Conservation (phyloP, 73 alveolate genomes). For the Paramecium bursaria region DNA sequence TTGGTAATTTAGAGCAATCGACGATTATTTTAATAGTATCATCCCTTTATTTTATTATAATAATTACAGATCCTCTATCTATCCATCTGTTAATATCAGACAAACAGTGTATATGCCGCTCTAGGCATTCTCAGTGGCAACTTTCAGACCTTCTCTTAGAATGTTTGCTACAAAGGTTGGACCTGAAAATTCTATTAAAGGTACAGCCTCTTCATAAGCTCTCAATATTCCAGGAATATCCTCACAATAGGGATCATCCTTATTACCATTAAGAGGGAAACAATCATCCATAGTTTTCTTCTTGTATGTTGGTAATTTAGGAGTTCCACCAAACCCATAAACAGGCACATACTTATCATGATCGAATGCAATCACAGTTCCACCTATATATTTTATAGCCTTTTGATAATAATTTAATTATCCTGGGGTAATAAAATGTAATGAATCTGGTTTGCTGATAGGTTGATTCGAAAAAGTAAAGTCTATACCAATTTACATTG, state of each 20-base stretch:
- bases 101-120: constrained; percentile 44
- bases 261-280: constrained; percentile 52
- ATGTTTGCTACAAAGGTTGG: constrained; percentile 56
- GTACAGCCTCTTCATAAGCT: constrained; percentile 5
- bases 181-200: constrained; percentile 31
- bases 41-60: neutral
- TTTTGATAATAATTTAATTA: constrained; percentile 42
- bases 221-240: constrained; percentile 32
- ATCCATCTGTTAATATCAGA: constrained; percentile 67
- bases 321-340: constrained; percentile 58
- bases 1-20: constrained; percentile 67
- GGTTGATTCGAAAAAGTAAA: constrained; percentile 59
- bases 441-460: constrained; percentile 17
- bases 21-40: constrained; percentile 54
- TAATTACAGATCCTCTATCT: constrained; percentile 60
- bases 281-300: constrained; percentile 60
- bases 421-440: constrained; percentile 12
- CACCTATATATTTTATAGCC: constrained; percentile 42
- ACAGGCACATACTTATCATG: constrained; percentile 57
- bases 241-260: constrained; percentile 19
- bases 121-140: constrained; percentile 29
- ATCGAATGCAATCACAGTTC: constrained; percentile 49
- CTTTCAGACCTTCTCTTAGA: neutral
- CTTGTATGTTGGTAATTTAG: constrained; percentile 38
- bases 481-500: constrained; percentile 47